Evolutionary conservation across 306 rosid species (phyloP).

Genomic region (Canavalia ensiformis): DNA sequence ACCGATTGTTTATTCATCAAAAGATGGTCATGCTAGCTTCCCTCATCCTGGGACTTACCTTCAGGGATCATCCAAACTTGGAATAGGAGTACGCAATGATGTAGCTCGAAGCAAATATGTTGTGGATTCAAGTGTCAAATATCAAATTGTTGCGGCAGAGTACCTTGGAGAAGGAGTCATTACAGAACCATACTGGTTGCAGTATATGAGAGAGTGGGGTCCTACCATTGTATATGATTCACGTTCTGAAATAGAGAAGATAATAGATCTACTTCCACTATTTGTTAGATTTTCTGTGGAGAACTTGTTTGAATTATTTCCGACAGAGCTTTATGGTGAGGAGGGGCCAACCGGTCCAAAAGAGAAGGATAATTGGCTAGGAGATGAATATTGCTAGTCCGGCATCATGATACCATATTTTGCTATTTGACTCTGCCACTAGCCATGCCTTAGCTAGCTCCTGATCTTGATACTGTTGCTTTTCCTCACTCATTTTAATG

Average conservation of each 20-base stretch:
- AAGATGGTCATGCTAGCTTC: slow-evolving; percentile 88
- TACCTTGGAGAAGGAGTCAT: slow-evolving; percentile 76
- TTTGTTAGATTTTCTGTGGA: slow-evolving; percentile 86
- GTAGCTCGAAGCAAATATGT: slow-evolving; percentile 69
- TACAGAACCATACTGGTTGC: slow-evolving; percentile 92
- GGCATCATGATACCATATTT: slow-evolving; percentile 8
- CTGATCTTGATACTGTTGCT: neutral
- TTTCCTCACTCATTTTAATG: slow-evolving; percentile 4
- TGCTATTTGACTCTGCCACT: slow-evolving; percentile 17
- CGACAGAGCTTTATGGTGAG: slow-evolving; percentile 89
- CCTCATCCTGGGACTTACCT: slow-evolving; percentile 85
- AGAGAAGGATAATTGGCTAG: slow-evolving; percentile 88
- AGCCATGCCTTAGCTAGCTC: neutral
- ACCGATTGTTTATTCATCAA: slow-evolving; percentile 86
- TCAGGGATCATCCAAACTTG: slow-evolving; percentile 82
- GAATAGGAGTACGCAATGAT: slow-evolving; percentile 85
- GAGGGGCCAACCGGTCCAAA: slow-evolving; percentile 99
- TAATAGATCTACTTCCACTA: slow-evolving; percentile 75
- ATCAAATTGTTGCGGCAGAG: slow-evolving; percentile 83
- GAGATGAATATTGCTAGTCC: slow-evolving; percentile 81
- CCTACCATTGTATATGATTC: slow-evolving; percentile 79
- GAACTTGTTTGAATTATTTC: slow-evolving; percentile 80
- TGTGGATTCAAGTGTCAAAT: slow-evolving; percentile 78
- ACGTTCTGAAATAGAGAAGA: slow-evolving; percentile 72
- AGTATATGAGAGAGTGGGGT: slow-evolving; percentile 98